phyloP scores from a whole-genome alignment of 192 early-diverging fungal species.

The Martensiomyces pterosporus region DNA sequence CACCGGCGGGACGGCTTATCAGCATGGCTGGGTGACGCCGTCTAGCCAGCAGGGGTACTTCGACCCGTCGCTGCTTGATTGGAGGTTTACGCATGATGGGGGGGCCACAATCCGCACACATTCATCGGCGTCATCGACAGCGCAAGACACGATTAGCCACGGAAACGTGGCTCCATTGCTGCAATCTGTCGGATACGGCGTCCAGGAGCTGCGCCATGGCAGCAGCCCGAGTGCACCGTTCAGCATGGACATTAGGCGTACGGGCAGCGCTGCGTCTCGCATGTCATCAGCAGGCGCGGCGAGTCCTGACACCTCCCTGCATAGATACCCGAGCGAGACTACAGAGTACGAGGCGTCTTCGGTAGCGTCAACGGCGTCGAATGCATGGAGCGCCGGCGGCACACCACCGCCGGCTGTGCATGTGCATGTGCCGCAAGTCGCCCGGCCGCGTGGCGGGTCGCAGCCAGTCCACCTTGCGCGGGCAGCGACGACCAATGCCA shows the following conservation, averaged over 20 bases:
- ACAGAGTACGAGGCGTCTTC: constrained; percentile 1
- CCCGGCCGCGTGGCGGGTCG: constrained; percentile 41
- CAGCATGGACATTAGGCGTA: neutral
- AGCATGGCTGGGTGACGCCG: neutral
- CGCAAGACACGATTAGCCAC: too few species aligned
- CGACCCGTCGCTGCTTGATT: constrained; percentile 33
- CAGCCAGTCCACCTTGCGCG: constrained; percentile 42
- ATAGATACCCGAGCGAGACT: constrained; percentile 2
- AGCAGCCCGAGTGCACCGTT: neutral
- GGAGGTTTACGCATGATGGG: constrained; percentile 30
- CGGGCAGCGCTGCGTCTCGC: constrained; percentile 2
- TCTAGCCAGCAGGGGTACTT: constrained; percentile 8
- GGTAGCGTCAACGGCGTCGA: constrained; percentile 3
- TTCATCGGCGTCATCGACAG: constrained; percentile 10
- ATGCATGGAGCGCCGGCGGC: neutral
- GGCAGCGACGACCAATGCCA: constrained; percentile 47
- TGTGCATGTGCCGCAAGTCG: constrained; percentile 9
- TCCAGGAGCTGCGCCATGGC: neutral
- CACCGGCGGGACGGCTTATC: too few species aligned
- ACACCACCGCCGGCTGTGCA: constrained; percentile 1
- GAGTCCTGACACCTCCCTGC: neutral
- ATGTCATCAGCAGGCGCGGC: neutral
- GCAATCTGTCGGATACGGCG: too few species aligned
- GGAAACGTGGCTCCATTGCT: too few species aligned
- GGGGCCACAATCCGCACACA: constrained; percentile 12